These are phyloP conservation scores for Coffea eugenioides DNA, from an alignment of 257 asterid species.

Conservation along the genomic window DNA sequence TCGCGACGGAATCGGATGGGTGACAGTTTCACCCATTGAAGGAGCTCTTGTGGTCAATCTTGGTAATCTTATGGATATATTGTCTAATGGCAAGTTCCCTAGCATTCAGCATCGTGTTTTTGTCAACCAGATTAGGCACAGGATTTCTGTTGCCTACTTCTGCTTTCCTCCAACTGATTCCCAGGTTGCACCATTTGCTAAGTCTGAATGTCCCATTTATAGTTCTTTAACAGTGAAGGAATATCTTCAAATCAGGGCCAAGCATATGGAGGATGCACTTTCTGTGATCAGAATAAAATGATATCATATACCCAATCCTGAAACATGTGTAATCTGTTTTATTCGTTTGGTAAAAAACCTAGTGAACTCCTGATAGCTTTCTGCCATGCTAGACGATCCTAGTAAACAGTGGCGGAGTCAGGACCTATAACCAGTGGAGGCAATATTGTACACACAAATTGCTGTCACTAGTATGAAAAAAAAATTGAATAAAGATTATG, in stretches of 20 bases:
- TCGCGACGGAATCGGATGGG: slow-evolving; percentile 56
- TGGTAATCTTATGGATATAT: slow-evolving; percentile 70
- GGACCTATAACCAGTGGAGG: no score
- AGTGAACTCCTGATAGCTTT: no score
- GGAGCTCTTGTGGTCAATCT: slow-evolving; percentile 61
- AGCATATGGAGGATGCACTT: slow-evolving; percentile 60
- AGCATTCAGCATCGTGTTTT: slow-evolving; percentile 59
- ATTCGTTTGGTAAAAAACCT: no score
- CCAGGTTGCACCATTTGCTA: slow-evolving; percentile 42
- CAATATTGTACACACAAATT: no score
- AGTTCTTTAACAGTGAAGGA: slow-evolving; percentile 53
- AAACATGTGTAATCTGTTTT: no score
- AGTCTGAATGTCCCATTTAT: slow-evolving; percentile 32
- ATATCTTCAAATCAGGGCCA: slow-evolving; percentile 51
- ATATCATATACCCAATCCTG: no score
- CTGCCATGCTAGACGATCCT: no score
- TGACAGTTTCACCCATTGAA: slow-evolving; percentile 34
- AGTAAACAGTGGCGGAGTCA: no score
- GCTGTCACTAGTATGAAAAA: no score
- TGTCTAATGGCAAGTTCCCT: slow-evolving; percentile 53
- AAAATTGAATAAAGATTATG: no score
- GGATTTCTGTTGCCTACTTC: slow-evolving; percentile 57
- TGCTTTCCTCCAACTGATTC: slow-evolving; percentile 51
- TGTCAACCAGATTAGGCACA: slow-evolving; percentile 44
- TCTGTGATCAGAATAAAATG: slow-evolving; percentile 26